Percentiles rank a stretch among this genome's conserved stretches.
Conservation (phyloP, 352 stramenopile species). For the Pythium utonaiense region DNA sequence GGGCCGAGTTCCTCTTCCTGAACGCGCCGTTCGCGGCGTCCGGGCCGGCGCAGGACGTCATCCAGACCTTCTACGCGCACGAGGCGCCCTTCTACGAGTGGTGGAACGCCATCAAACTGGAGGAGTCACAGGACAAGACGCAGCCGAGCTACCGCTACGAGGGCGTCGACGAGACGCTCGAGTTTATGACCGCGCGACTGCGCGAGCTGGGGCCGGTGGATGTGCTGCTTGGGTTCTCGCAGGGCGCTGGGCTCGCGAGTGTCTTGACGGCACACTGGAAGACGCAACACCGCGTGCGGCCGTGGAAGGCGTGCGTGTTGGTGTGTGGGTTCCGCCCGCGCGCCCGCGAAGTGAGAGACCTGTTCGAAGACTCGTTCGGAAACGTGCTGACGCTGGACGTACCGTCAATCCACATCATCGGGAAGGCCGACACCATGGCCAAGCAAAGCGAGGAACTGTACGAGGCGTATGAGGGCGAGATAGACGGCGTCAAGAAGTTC, state of each 20-base stretch:
- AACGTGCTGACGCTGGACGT: conserved; percentile 37
- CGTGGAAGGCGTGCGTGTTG: conserved; percentile 60
- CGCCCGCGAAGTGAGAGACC: conserved; percentile 39
- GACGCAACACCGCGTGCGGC: conserved; percentile 29
- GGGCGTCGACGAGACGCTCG: conserved; percentile 58
- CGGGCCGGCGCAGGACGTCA: conserved; percentile 51
- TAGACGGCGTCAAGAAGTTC: conserved; percentile 26
- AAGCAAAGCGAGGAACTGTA: conserved; percentile 49
- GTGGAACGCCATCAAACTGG: conserved; percentile 62
- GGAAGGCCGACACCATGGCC: conserved; percentile 39
- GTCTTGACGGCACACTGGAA: conserved; percentile 67
- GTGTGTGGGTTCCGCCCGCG: conserved; percentile 63
- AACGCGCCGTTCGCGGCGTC: conserved; percentile 58
- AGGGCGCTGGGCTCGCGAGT: conserved; percentile 53
- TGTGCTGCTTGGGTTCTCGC: conserved; percentile 70
- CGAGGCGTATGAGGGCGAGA: conserved; percentile 33
- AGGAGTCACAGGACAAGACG: conserved; percentile 12
- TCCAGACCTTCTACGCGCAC: conserved; percentile 54
- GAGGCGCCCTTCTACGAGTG: conserved; percentile 71
- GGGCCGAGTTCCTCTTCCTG: conserved; percentile 62
- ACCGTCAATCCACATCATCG: conserved; percentile 67
- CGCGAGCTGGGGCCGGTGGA: conserved; percentile 52
- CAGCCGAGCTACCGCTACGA: conserved; percentile 45
- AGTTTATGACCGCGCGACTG: conserved; percentile 46
- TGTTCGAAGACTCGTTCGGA: conserved; percentile 42